A percentile compares a stretch with the other conserved stretches of the same genome.
Evolutionary conservation across 2,329 filamentous ascomycete genomes (phyloP).

Genomic region (Penicillium sp.): DNA sequence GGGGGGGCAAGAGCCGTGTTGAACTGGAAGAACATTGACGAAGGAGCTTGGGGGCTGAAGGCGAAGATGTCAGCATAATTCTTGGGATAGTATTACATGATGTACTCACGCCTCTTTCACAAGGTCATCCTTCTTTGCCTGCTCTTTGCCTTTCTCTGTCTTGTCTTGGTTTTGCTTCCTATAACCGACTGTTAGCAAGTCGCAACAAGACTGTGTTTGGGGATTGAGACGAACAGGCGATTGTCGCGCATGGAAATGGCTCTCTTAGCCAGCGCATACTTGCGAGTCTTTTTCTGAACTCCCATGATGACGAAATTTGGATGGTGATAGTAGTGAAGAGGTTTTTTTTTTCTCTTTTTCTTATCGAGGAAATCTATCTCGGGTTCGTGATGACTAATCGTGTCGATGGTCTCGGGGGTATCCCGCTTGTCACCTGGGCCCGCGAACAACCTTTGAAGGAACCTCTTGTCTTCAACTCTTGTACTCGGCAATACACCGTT

Average conservation of each 20-base stretch:
- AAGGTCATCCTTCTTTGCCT: slow-evolving; percentile 20
- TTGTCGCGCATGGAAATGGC: slow-evolving; percentile 79
- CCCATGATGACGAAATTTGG: slow-evolving; percentile 62
- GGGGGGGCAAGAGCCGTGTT: slow-evolving; percentile 84
- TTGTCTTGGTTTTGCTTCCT: slow-evolving; percentile 23
- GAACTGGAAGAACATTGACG: slow-evolving; percentile 82
- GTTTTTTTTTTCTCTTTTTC: slow-evolving; percentile 4
- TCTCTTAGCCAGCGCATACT: slow-evolving; percentile 82
- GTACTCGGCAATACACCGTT: background rate
- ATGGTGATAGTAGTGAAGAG: background rate
- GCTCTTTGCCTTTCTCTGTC: slow-evolving; percentile 16
- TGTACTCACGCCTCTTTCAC: slow-evolving; percentile 23
- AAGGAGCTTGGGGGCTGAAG: slow-evolving; percentile 69
- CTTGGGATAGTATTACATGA: slow-evolving; percentile 3
- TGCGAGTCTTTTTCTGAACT: slow-evolving; percentile 83
- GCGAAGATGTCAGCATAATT: background rate
- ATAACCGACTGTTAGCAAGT: background rate
- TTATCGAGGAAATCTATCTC: slow-evolving; percentile 3
- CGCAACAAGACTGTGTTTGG: background rate
- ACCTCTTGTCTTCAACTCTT: background rate
- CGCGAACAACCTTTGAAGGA: background rate
- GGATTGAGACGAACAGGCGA: slow-evolving; percentile 52
- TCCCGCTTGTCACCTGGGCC: background rate
- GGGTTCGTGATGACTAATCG: background rate
- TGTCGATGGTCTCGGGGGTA: background rate